A percentile compares a stretch with the other conserved stretches of the same genome.
Evolutionary conservation across 2,329 filamentous ascomycete species (phyloP).

Genomic region (Leptographium galeiforme): DNA sequence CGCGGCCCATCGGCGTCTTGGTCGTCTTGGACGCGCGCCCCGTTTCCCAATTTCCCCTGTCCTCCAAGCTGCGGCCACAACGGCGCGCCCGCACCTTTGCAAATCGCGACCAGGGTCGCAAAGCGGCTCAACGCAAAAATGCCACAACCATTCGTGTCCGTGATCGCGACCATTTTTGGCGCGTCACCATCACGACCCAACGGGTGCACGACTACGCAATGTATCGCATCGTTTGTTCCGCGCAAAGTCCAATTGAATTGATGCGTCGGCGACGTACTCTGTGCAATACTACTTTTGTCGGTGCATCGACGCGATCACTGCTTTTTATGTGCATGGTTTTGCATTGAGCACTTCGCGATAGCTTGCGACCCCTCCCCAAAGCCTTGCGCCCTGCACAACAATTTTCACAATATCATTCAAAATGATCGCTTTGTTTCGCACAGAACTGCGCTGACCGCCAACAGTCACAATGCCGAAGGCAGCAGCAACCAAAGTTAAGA

Average conservation of each 20-base stretch:
- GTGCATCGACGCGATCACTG: too few species aligned
- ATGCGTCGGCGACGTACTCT: too few species aligned
- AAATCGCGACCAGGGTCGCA: background rate
- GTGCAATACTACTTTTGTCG: too few species aligned
- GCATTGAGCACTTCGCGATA: too few species aligned
- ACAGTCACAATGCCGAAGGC: conserved; percentile 45
- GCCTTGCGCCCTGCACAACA: too few species aligned
- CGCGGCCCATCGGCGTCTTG: background rate
- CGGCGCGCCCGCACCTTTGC: conserved; percentile 5
- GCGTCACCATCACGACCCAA: conserved; percentile 1
- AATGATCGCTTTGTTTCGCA: conserved; percentile 3
- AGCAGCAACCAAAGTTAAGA: conserved; percentile 39
- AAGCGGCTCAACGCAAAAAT: conserved; percentile 3
- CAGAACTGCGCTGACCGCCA: background rate
- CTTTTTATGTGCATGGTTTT: too few species aligned
- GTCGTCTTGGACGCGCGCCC: background rate
- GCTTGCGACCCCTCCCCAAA: too few species aligned
- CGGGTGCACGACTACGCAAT: conserved; percentile 1
- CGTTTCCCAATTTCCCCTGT: background rate
- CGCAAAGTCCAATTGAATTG: too few species aligned
- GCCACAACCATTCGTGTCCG: background rate
- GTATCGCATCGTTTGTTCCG: background rate
- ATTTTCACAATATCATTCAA: background rate
- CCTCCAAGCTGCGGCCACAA: conserved; percentile 2
- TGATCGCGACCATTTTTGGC: background rate